These are phyloP conservation scores for Multifurca ochricompacta DNA, from an alignment of 768 basidiomycete genomes.

Conservation along the genomic window DNA sequence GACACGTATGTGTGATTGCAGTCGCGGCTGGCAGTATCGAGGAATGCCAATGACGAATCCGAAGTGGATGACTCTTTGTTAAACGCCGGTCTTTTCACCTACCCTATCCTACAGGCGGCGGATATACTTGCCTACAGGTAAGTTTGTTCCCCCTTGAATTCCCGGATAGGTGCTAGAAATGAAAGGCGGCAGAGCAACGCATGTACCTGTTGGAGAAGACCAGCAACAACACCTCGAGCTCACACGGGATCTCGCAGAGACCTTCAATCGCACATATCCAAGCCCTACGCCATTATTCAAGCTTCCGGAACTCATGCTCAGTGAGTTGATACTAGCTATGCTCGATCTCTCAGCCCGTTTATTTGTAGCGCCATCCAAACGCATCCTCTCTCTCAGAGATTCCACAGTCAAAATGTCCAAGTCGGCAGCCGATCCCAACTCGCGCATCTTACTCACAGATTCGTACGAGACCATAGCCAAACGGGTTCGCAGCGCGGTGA, in stretches of 20 bases:
- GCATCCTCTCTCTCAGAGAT: conserved; percentile 81
- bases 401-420: conserved; percentile 93
- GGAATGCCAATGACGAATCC: conserved; percentile 67
- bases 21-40: conserved; percentile 66
- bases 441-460: conserved; percentile 86
- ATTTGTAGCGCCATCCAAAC: conserved; percentile 60
- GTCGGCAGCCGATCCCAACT: conserved; percentile 68
- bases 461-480: conserved; percentile 45
- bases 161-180: too few species aligned
- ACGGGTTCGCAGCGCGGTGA: conserved; percentile 78
- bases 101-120: conserved; percentile 89
- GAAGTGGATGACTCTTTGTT: conserved; percentile 77
- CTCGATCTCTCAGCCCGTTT: not conserved
- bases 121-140: conserved; percentile 85
- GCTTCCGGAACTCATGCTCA: conserved; percentile 61
- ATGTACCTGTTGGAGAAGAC: conserved; percentile 95
- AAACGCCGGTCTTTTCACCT: conserved; percentile 82
- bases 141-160: too few species aligned
- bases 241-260: conserved; percentile 71
- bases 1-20: conserved; percentile 27
- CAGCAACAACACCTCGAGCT: conserved; percentile 93
- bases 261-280: conserved; percentile 68
- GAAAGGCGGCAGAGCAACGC: conserved; percentile 55
- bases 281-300: conserved; percentile 50
- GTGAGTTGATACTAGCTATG: conserved; percentile 37